These are phyloP conservation scores for Marvania coccoides DNA, from an alignment of 139 green algal species.

Conservation along the genomic window DNA sequence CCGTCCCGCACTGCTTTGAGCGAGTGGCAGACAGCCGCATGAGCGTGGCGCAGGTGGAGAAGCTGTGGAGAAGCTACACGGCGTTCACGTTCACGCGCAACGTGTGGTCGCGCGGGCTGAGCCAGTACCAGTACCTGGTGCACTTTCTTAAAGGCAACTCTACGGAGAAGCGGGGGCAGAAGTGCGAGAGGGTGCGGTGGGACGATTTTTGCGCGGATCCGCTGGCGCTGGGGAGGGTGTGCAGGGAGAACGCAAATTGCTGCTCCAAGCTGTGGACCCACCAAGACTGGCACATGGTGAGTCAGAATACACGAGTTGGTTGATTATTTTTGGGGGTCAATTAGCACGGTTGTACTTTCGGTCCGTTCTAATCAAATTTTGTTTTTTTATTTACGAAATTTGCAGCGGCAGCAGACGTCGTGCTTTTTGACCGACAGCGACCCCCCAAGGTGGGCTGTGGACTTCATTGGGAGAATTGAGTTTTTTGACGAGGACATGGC, in stretches of 20 bases:
- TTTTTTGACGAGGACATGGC: not conserved
- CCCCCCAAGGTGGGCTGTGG: not conserved
- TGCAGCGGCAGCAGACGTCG: not conserved
- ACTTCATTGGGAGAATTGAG: conserved; percentile 4
- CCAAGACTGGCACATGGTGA: not conserved
- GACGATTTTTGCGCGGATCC: not conserved
- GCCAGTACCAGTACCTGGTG: not conserved
- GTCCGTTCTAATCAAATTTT: no score
- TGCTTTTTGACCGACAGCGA: not conserved
- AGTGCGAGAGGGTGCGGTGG: not conserved
- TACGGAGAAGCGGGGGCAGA: not conserved
- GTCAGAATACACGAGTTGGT: no score
- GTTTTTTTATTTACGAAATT: no score
- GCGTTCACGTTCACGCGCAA: not conserved
- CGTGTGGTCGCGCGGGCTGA: not conserved
- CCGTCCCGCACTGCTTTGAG: not conserved
- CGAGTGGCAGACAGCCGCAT: not conserved
- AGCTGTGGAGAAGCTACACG: conserved; percentile 5
- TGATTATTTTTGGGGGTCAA: no score
- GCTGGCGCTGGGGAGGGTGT: not conserved
- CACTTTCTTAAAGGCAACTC: no score
- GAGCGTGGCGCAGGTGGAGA: not conserved
- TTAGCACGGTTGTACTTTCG: no score
- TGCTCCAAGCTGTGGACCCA: not conserved
- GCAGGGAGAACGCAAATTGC: not conserved